A percentile compares a stretch with the other conserved stretches of the same genome.
Conservation (phyloP, 1,284 basidiomycete genomes). For the Boletus semigastroideus region DNA sequence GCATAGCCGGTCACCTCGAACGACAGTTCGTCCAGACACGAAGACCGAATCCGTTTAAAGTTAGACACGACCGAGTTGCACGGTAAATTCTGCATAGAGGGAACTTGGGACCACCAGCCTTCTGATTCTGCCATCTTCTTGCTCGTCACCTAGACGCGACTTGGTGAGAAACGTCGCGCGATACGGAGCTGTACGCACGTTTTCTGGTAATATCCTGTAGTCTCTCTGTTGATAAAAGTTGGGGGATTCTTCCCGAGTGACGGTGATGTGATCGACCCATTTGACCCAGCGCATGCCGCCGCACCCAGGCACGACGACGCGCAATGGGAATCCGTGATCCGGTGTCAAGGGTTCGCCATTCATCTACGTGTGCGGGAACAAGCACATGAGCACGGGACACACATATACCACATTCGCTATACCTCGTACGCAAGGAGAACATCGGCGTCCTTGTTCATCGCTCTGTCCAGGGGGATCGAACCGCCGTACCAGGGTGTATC, state of each 20-base stretch:
- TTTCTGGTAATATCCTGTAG: conserved; percentile 63
- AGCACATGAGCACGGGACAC: conserved; percentile 4
- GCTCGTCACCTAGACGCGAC: conserved; percentile 43
- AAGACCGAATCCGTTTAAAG: conserved; percentile 32
- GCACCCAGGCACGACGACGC: conserved; percentile 68
- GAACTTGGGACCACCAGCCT: conserved; percentile 48
- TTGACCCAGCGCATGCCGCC: conserved; percentile 78
- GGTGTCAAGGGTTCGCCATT: conserved; percentile 59
- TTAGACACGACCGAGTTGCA: conserved; percentile 62
- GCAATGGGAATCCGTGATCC: conserved; percentile 69
- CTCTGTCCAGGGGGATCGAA: conserved; percentile 55
- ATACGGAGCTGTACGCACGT: conserved; percentile 36
- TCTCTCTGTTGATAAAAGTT: conserved; percentile 70
- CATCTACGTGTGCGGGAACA: conserved; percentile 46
- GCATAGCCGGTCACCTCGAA: conserved; percentile 61
- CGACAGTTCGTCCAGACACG: conserved; percentile 20
- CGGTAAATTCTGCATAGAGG: conserved; percentile 58
- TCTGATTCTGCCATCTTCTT: conserved; percentile 42
- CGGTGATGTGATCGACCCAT: conserved; percentile 65
- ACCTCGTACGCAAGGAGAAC: conserved; percentile 67
- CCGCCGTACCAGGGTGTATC: conserved; percentile 61
- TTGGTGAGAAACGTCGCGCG: not conserved
- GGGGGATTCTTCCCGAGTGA: conserved; percentile 54
- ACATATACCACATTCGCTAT: conserved; percentile 1
- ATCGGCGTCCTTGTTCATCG: conserved; percentile 46